A percentile compares a stretch with the other conserved stretches of the same genome.
These are phyloP conservation scores for Aspergillus brasiliensis DNA, from an alignment of 2,329 filamentous ascomycete species.

Conservation along the genomic window DNA sequence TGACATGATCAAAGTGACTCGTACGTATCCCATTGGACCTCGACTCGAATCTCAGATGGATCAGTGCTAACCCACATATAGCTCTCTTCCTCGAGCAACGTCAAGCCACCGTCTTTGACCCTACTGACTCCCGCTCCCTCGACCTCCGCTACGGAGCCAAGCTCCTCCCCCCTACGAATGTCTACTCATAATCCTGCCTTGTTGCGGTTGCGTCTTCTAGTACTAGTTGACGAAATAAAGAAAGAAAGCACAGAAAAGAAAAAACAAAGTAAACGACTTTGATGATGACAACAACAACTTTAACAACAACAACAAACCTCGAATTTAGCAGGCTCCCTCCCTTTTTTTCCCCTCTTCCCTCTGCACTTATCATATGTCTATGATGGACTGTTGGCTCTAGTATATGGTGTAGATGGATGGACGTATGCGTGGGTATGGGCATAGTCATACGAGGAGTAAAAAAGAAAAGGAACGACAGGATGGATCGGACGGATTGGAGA, in stretches of 20 bases:
- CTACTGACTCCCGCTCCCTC: constrained; percentile 44
- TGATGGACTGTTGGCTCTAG: background rate
- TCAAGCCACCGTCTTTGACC: constrained; percentile 41
- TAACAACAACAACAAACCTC: background rate
- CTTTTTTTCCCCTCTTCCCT: background rate
- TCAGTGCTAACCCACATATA: constrained; percentile 11
- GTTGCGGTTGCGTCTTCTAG: background rate
- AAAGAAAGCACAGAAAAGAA: no score
- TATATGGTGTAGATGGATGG: background rate
- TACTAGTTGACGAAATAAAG: background rate
- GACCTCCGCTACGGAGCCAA: constrained; percentile 44
- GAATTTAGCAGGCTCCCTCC: background rate
- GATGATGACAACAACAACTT: constrained; percentile 6
- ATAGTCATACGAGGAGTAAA: background rate
- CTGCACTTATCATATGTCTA: background rate
- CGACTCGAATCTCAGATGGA: background rate
- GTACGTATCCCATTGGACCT: constrained; percentile 30
- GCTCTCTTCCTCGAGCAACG: constrained; percentile 44
- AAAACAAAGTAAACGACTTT: constrained; percentile 8
- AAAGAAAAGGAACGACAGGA: background rate
- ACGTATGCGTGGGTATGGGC: background rate
- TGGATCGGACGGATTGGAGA: background rate
- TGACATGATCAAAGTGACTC: constrained; percentile 43
- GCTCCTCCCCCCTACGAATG: constrained; percentile 33
- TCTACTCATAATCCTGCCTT: constrained; percentile 21